A percentile compares a stretch with the other conserved stretches of the same genome.
Conservation (phyloP, 257 asterid genomes). For the Solanum clarkiae region DNA sequence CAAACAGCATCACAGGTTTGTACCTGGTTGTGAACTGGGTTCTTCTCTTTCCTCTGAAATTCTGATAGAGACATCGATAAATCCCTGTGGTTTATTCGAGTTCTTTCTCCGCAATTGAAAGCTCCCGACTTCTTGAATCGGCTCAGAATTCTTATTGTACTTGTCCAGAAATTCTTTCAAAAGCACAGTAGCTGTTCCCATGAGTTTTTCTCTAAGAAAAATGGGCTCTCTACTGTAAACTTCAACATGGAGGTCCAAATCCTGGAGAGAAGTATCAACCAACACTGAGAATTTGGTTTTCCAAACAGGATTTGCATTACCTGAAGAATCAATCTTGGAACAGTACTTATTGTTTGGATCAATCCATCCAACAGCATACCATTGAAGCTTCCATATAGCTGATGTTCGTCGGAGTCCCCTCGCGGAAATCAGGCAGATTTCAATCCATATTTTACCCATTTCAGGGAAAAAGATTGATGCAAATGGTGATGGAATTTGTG, state of each 20-base stretch:
- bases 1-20: background rate
- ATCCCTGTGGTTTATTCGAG: constrained; percentile 58
- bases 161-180: constrained; percentile 71
- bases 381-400: constrained; percentile 61
- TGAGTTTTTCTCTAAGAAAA: constrained; percentile 52
- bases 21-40: constrained; percentile 26
- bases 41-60: constrained; percentile 54
- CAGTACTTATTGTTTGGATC: constrained; percentile 61
- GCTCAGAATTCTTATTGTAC: constrained; percentile 28
- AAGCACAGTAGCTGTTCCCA: constrained; percentile 56
- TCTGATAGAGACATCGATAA: constrained; percentile 55
- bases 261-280: constrained; percentile 35
- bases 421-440: constrained; percentile 65
- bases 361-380: constrained; percentile 86
- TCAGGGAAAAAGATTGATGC: background rate
- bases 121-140: constrained; percentile 77
- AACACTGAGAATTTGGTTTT: constrained; percentile 46
- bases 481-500: background rate
- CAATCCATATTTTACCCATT: constrained; percentile 63
- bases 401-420: constrained; percentile 54
- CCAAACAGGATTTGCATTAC: constrained; percentile 66
- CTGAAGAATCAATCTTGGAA: constrained; percentile 67
- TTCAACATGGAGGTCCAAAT: constrained; percentile 49
- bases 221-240: constrained; percentile 73
- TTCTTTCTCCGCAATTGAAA: constrained; percentile 62